phyloP scores from a whole-genome alignment of 495 filamentous ascomycete species.

The Neurospora sp. region DNA sequence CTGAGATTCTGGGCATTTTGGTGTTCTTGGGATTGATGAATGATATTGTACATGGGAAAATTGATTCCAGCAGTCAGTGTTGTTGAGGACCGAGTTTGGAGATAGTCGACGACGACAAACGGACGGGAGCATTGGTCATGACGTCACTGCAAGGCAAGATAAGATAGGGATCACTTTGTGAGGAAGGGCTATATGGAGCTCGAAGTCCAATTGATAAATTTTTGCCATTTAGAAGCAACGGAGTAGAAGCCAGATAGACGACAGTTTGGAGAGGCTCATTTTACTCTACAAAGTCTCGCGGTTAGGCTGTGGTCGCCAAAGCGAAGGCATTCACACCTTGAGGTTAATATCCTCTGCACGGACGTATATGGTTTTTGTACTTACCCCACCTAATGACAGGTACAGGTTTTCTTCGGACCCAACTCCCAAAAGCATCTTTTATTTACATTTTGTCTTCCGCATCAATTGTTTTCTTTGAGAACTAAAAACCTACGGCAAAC shows the following conservation, averaged over 20 bases:
- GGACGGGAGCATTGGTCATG: not conserved
- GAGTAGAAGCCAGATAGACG: no score
- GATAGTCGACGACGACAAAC: not conserved
- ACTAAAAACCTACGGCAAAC: no score
- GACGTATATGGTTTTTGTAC: no score
- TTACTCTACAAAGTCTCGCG: no score
- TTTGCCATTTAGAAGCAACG: no score
- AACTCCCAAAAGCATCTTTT: not conserved
- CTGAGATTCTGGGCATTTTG: constrained; percentile 20
- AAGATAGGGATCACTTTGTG: not conserved
- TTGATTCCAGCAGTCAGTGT: not conserved
- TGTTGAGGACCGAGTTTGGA: not conserved
- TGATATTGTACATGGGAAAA: not conserved
- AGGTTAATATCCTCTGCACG: no score
- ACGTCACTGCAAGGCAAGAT: not conserved
- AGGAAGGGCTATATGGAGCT: not conserved
- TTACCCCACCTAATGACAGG: no score
- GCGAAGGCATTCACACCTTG: no score
- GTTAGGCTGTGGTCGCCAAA: no score
- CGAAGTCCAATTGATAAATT: not conserved
- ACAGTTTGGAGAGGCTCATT: no score
- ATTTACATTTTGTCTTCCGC: not conserved
- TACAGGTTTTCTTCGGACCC: no score
- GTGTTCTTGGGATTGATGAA: not conserved
- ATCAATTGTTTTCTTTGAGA: not conserved